Conservation (phyloP, 2,329 filamentous ascomycete genomes). For the Cladosporium sp. region DNA sequence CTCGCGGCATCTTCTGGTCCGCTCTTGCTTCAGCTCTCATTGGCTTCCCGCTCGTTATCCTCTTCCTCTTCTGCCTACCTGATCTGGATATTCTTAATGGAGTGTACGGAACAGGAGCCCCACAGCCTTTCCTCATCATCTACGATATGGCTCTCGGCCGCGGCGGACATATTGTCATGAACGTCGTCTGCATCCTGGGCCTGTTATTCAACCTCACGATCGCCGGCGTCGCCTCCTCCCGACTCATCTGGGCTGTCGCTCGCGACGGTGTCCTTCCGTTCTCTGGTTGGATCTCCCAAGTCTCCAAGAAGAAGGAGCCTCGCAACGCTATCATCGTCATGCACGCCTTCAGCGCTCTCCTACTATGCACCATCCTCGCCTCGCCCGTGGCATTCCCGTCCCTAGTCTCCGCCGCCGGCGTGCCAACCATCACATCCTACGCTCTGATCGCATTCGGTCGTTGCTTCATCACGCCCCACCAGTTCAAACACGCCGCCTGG, state of each 20-base stretch:
- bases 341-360: slow-evolving; percentile 54
- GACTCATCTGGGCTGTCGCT: slow-evolving; percentile 64
- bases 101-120: slow-evolving; percentile 55
- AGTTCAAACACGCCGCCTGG: slow-evolving; percentile 40
- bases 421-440: slow-evolving; percentile 42
- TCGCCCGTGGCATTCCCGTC: slow-evolving; percentile 47
- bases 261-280: slow-evolving; percentile 62
- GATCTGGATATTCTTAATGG: slow-evolving; percentile 44
- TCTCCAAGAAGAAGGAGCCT: slow-evolving; percentile 57
- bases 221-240: slow-evolving; percentile 59
- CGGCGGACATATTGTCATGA: slow-evolving; percentile 62
- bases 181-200: slow-evolving; percentile 54
- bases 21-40: slow-evolving; percentile 58
- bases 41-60: slow-evolving; percentile 56
- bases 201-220: slow-evolving; percentile 60
- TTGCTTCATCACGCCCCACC: slow-evolving; percentile 39
- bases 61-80: slow-evolving; percentile 62
- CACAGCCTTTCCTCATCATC: slow-evolving; percentile 60
- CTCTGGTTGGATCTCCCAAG: slow-evolving; percentile 58
- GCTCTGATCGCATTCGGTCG: slow-evolving; percentile 40
- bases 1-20: slow-evolving; percentile 62
- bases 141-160: slow-evolving; percentile 59
- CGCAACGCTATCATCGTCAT: slow-evolving; percentile 62
- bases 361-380: slow-evolving; percentile 61
- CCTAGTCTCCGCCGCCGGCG: slow-evolving; percentile 42